Evolutionary conservation across 345 rosid genomes (phyloP).

Genomic region (Iberis pinnata): DNA sequence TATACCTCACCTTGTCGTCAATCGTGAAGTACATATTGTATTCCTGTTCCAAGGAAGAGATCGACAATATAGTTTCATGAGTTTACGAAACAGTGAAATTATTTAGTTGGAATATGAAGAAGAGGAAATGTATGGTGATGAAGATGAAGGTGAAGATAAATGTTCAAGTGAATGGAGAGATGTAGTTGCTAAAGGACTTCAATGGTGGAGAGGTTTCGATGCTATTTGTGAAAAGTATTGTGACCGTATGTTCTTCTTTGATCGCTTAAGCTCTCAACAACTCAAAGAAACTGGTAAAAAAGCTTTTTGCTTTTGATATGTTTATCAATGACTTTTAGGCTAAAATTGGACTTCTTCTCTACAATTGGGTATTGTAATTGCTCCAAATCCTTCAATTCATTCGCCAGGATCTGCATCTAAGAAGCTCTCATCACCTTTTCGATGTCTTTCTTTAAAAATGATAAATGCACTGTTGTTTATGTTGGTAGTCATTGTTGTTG

Average conservation of each 20-base stretch:
- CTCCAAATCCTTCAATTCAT: too few species aligned
- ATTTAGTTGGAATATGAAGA: slow-evolving; percentile 52
- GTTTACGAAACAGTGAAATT: slow-evolving; percentile 42
- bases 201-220: slow-evolving; percentile 97
- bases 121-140: slow-evolving; percentile 56
- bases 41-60: slow-evolving; percentile 35
- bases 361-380: too few species aligned
- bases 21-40: slow-evolving; percentile 36
- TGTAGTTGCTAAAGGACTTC: slow-evolving; percentile 78
- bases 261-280: slow-evolving; percentile 59
- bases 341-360: too few species aligned
- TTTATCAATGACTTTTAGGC: too few species aligned
- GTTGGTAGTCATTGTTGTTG: too few species aligned
- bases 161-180: slow-evolving; percentile 75
- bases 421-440: slow-evolving; percentile 69
- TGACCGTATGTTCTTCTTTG: slow-evolving; percentile 80
- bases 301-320: too few species aligned
- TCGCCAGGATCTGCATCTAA: slow-evolving; percentile 76
- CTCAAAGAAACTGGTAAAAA: slow-evolving; percentile 64
- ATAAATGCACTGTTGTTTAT: too few species aligned
- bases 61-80: slow-evolving; percentile 67
- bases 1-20: not conserved
- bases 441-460: slow-evolving; percentile 75
- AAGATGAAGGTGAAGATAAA: slow-evolving; percentile 47
- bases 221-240: slow-evolving; percentile 79